These are phyloP conservation scores for Thielaviopsis euricoi DNA, from an alignment of 2,329 filamentous ascomycete genomes.

Conservation along the genomic window DNA sequence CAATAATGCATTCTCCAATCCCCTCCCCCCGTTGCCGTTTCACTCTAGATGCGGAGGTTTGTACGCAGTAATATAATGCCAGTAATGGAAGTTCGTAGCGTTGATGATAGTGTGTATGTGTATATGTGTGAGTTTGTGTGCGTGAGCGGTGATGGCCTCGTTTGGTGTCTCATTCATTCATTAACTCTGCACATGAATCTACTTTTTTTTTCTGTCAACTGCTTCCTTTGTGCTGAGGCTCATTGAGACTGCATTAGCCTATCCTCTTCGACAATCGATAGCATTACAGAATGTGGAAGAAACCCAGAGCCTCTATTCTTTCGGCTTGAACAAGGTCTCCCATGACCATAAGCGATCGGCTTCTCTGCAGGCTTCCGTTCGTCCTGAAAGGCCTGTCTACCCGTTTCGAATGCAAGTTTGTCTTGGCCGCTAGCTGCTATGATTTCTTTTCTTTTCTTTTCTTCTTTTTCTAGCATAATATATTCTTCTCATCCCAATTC, in stretches of 20 bases:
- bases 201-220: background rate
- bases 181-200: too few relatives aligned
- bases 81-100: too few relatives aligned
- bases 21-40: too few relatives aligned
- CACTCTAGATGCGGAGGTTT: too few relatives aligned
- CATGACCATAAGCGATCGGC: background rate
- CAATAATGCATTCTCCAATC: too few relatives aligned
- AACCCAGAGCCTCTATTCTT: background rate
- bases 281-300: too few relatives aligned
- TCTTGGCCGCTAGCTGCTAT: background rate
- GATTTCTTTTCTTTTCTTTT: background rate
- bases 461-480: background rate
- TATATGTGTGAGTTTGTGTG: too few relatives aligned
- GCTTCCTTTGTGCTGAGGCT: background rate
- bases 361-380: background rate
- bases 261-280: background rate
- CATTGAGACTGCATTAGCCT: background rate
- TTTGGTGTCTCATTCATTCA: too few relatives aligned
- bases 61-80: too few relatives aligned
- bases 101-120: too few relatives aligned
- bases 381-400: background rate
- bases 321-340: background rate
- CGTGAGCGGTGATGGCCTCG: too few relatives aligned
- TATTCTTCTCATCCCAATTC: background rate
- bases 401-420: background rate